Base-by-base conservation (phyloP, 139 green algal species). In the Chlorella sp. region DNA sequence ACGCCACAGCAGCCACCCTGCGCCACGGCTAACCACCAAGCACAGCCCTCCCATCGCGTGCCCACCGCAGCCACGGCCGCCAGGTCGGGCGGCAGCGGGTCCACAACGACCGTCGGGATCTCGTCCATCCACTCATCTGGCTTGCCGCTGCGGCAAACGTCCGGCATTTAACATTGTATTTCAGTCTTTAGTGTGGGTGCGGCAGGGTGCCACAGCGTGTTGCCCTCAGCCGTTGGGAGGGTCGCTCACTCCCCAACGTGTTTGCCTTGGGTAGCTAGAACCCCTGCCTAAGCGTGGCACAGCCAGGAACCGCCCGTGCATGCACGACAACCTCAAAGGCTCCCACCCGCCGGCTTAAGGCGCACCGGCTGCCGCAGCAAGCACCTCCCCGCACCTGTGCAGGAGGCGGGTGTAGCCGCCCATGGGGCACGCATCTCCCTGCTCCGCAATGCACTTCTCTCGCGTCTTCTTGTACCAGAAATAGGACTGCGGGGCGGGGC, bases 21-120 rank as follows among this genome's bases (percentile, higher is more conserved):
- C 46, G 7, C 8, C 46, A 54, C 8, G 46, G 8, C 11, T 7
- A 54, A 54, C 46, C 46, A 54, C 46, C 46, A 54, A 54, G 11
- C 46, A 54, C 46, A 54, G 11, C 8, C 8, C 11, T 11, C 11
- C 8, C 46, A 7, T 11, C 11, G 51, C 51, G 51, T n/a, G n/a
- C 51, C 51, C 51, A 60, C 51, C 51, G 51, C 51, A 60, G 51
- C 51, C 9, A 60, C 51, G 9, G 30, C 64, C 13, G 64, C 14
- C 30, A 73, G 34, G 34, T 73, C n/a, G 34, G 38, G 30, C 7
- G 92, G 91, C 70, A 94, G 68, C 44, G 76, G 73, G 34, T 94
- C 81, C 34, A 96, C 94, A 56, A 96, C 88, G 11, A 94, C 86
- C 1, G 93, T 97, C 17, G 94, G 94, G 54, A 97, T 96, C 78